Evolutionary conservation across 805 yeast genomes (phyloP).

Genomic region (Cyberlindnera xylosilytica): DNA sequence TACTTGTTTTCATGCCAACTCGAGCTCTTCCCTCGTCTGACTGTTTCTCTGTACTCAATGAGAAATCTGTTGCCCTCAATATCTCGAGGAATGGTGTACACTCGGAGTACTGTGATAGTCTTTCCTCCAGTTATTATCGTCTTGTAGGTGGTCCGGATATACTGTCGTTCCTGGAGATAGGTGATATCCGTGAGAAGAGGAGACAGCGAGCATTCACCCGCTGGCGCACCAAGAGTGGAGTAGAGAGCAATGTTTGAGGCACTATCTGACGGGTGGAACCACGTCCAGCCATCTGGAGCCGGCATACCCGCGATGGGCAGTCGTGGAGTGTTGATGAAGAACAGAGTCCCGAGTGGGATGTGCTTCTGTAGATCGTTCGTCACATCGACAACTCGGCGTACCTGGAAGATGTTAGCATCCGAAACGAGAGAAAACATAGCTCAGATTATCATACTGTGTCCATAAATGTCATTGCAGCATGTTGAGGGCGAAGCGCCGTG

Average conservation of each 20-base stretch:
- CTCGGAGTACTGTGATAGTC: slow-evolving; percentile 34
- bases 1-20: slow-evolving; percentile 35
- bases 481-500: background rate
- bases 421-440: too few relatives aligned
- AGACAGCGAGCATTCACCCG: slow-evolving; percentile 16
- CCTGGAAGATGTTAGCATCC: slow-evolving; percentile 2
- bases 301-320: slow-evolving; percentile 34
- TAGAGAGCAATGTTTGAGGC: slow-evolving; percentile 4
- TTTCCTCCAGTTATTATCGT: slow-evolving; percentile 10
- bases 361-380: slow-evolving; percentile 25
- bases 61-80: slow-evolving; percentile 32
- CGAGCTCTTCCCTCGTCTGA: slow-evolving; percentile 32
- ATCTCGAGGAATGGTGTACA: slow-evolving; percentile 50
- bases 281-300: slow-evolving; percentile 48
- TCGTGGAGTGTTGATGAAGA: slow-evolving; percentile 41
- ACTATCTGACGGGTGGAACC: slow-evolving; percentile 50
- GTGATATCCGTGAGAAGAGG: slow-evolving; percentile 36
- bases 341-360: slow-evolving; percentile 48
- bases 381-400: slow-evolving; percentile 17
- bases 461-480: background rate
- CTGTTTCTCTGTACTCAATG: slow-evolving; percentile 32
- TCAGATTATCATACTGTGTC: background rate
- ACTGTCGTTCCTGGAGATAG: slow-evolving; percentile 38
- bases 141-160: slow-evolving; percentile 43
- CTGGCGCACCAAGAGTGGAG: slow-evolving; percentile 10